Base-by-base conservation (phyloP, 768 basidiomycete species). In the Trametes sanguinea region DNA sequence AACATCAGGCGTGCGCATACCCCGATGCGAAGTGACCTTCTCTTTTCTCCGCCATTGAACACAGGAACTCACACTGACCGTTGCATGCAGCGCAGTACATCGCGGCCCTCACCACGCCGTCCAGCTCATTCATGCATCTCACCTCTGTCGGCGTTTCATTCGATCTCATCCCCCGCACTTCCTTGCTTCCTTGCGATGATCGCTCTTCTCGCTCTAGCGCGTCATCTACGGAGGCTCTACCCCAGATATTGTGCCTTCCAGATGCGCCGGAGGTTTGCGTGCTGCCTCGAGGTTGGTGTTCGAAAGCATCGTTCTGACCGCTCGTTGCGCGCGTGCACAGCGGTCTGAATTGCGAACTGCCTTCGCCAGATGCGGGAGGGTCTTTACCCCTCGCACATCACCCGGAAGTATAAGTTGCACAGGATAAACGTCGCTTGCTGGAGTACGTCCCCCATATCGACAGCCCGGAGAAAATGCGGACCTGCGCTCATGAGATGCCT, bases 391-490 rank as follows among this genome's bases (percentile, higher is more conserved):
- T 22, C 22, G 22, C 22, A 22, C 22, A 22, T 22, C 22, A 22
- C 22, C 22, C 22, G 22, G 22, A 22, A 22, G 22, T 22, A 22
- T 22, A 22, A 22, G 22, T 22, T 22, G 22, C 27, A n/a, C 16
- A 53, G 52, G 52, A 53, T 53, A 53, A 42, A 53, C 39, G 27
- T 53, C 52, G 52, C 52, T 27, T 10, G 14, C 39, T 8, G 39
- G 22, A 27, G 40, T 53, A 53, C 53, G 53, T 43, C 30, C 51
- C 29, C 39, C 37, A 13, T 42, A 17, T 27, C 7, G 14, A 43
- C 40, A 42, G 17, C 5, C 48, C 57, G 57, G 47, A 58, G 57
- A 58, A 58, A 51, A 32, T 27, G 57, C 57, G 57, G 57, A 43
- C 47, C 37, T 37, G 13, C 22, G 22, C 9, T 27, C 48, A 16